A percentile compares a stretch with the other conserved stretches of the same genome.
Evolutionary conservation across 2,329 filamentous ascomycete genomes (phyloP).

Genomic region (Pseudogymnoascus sp.): DNA sequence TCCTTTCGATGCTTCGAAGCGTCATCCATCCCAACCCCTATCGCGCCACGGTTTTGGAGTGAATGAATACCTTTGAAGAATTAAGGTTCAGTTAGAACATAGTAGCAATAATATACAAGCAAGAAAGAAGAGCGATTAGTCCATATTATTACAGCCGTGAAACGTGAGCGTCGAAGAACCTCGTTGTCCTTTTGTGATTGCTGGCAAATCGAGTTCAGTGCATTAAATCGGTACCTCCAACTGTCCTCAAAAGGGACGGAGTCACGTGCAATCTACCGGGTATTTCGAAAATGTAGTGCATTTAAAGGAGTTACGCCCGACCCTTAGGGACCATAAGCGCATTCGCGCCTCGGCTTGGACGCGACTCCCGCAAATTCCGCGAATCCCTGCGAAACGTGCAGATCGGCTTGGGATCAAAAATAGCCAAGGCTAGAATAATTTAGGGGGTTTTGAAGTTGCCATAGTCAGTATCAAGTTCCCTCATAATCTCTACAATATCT

Average conservation of each 20-base stretch:
- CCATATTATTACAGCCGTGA: slow-evolving; percentile 8
- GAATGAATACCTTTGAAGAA: neutral
- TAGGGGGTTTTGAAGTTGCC: neutral
- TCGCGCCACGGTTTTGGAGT: neutral
- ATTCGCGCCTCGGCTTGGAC: neutral
- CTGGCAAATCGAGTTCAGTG: slow-evolving; percentile 1
- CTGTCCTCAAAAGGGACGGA: slow-evolving; percentile 1
- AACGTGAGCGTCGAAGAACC: slow-evolving; percentile 2
- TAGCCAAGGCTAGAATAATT: neutral
- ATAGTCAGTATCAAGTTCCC: neutral
- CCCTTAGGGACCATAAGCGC: neutral
- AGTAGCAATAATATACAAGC: slow-evolving; percentile 4
- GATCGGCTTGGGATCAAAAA: neutral
- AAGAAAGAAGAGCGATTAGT: slow-evolving; percentile 1
- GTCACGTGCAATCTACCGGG: neutral
- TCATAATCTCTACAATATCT: neutral
- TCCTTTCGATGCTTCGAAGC: slow-evolving; percentile 1
- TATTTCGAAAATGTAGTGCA: neutral
- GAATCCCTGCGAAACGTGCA: neutral
- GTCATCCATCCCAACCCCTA: slow-evolving; percentile 5
- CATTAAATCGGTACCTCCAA: slow-evolving; percentile 1
- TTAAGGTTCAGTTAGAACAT: slow-evolving; percentile 1
- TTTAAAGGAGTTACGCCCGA: slow-evolving; percentile 3
- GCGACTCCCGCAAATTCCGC: neutral
- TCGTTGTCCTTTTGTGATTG: slow-evolving; percentile 7